A percentile compares a stretch with the other conserved stretches of the same genome.
Evolutionary conservation across 108 stramenopile species (phyloP).

Genomic region (Nitzschia palea): DNA sequence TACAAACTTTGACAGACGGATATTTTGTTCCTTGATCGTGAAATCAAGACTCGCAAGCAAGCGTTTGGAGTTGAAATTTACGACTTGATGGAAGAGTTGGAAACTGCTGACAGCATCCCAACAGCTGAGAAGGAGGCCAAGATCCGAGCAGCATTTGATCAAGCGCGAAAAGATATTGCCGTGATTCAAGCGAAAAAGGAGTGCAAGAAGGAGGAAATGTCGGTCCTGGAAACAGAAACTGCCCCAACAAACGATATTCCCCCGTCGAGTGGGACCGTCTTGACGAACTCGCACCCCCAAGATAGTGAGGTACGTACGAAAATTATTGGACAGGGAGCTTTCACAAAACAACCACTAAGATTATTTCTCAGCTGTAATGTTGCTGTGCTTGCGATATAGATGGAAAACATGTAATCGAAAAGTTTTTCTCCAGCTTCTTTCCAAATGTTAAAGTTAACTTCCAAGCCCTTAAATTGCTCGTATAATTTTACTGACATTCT

Average conservation of each 20-base stretch:
- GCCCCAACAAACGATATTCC: conserved; percentile 41
- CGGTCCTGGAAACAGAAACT: conserved; percentile 39
- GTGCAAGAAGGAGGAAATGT: conserved; percentile 68
- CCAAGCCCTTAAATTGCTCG: too few relatives aligned
- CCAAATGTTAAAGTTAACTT: too few relatives aligned
- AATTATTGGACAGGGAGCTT: not conserved
- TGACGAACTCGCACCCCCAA: conserved; percentile 49
- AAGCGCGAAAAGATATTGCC: conserved; percentile 71
- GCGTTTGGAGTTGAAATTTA: conserved; percentile 79
- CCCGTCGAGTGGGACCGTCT: conserved; percentile 57
- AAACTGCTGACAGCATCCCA: conserved; percentile 37
- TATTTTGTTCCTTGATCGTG: conserved; percentile 84
- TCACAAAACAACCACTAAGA: not conserved
- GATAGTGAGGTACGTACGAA: conserved; percentile 12
- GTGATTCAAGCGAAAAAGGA: conserved; percentile 70
- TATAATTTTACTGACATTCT: too few relatives aligned
- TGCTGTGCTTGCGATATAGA: not conserved
- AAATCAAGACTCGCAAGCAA: conserved; percentile 87
- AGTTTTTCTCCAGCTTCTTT: too few relatives aligned
- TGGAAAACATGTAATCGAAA: conserved; percentile 17
- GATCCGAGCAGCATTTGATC: conserved; percentile 58
- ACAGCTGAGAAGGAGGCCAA: conserved; percentile 58
- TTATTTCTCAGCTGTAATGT: not conserved
- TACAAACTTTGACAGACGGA: conserved; percentile 56
- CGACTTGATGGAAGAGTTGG: conserved; percentile 71